phyloP scores from a whole-genome alignment of 1,284 basidiomycete genomes.

The Earliella scabrosa region DNA sequence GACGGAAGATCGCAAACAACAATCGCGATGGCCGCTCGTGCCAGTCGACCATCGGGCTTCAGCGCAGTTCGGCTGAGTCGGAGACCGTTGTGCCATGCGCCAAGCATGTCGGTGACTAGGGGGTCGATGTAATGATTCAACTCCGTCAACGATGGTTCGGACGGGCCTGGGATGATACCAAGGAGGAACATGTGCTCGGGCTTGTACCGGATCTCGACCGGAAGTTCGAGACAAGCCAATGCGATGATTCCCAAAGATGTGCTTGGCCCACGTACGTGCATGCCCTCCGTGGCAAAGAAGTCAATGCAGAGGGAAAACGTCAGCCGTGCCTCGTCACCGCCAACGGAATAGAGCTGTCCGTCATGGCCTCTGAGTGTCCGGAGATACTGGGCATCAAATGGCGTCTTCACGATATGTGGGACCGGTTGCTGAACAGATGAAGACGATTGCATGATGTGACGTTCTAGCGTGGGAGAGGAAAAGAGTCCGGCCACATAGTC shows the following conservation, averaged over 20 bases:
- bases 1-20: slow-evolving; percentile 40
- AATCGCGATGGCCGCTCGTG: slow-evolving; percentile 31
- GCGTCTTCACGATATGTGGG: too few relatives aligned
- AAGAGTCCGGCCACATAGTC: too few relatives aligned
- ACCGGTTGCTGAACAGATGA: too few relatives aligned
- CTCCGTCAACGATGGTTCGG: slow-evolving; percentile 36
- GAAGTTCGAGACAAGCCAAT: slow-evolving; percentile 34
- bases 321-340: too few relatives aligned
- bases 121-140: slow-evolving; percentile 41
- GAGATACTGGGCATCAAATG: too few relatives aligned
- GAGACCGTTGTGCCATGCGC: slow-evolving; percentile 36
- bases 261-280: not conserved
- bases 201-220: slow-evolving; percentile 29
- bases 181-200: slow-evolving; percentile 35
- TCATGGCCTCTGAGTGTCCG: too few relatives aligned
- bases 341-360: too few relatives aligned
- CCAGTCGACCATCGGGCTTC: slow-evolving; percentile 30
- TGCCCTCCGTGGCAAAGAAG: slow-evolving; percentile 3
- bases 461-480: too few relatives aligned
- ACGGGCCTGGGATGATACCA: slow-evolving; percentile 41
- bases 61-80: slow-evolving; percentile 30
- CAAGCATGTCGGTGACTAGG: slow-evolving; percentile 37
- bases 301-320: slow-evolving; percentile 6
- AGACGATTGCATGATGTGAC: too few relatives aligned
- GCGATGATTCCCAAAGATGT: slow-evolving; percentile 19